phyloP scores from a whole-genome alignment of 495 filamentous ascomycete species.

The Penicillium cataractarum region DNA sequence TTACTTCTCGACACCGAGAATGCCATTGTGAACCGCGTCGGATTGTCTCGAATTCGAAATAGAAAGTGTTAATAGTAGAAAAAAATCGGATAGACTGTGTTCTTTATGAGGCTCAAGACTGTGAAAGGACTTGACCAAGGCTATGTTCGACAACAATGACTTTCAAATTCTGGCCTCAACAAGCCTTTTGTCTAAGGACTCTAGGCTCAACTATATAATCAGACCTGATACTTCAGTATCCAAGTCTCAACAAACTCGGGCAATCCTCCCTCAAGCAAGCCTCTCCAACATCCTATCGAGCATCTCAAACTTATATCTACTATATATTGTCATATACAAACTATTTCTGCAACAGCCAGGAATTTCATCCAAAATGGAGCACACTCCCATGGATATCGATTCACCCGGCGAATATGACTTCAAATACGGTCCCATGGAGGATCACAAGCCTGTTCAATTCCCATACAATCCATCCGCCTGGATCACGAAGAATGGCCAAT shows the following conservation, averaged over 20 bases:
- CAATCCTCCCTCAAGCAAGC: neutral
- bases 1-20: neutral
- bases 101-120: neutral
- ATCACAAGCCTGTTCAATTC: neutral
- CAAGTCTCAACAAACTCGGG: neutral
- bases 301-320: neutral
- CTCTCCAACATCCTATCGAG: neutral
- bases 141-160: slow-evolving; percentile 2
- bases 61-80: neutral
- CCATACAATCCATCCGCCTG: neutral
- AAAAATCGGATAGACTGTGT: neutral
- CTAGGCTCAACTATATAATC: neutral
- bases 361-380: neutral
- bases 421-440: neutral
- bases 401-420: neutral
- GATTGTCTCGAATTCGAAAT: neutral
- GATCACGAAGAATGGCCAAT: no score
- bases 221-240: neutral
- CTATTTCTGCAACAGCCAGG: neutral
- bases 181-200: neutral
- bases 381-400: neutral
- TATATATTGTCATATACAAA: neutral
- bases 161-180: neutral
- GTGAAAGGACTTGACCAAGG: neutral
- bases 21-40: neutral